Evolutionary conservation across 371 early-diverging fungal genomes (phyloP), one percentile per base, ranked within the genome.

Genomic region (Lichtheimia ornata): DNA sequence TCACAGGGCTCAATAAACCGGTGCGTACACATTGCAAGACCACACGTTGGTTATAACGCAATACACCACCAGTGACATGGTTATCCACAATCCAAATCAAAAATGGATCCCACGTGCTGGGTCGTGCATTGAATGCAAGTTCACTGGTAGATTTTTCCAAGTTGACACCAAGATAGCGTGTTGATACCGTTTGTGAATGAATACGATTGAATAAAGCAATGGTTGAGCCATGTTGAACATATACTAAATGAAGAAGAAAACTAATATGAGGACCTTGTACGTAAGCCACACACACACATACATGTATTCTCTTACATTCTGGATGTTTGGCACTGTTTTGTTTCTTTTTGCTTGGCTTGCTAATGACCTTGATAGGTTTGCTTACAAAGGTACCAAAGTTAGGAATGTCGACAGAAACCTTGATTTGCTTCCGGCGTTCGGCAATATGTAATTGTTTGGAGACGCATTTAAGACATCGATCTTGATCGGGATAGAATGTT

Each of bases 141-240:
- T 47, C 43, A 14, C 20, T 15, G 30, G 63, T 66, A 12, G 73
- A 71, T 20, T 56, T 55, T 24, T 74, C 67, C 24, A 71, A 71
- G 14, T 79, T 80, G 18, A 84, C 88, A 15, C 90, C 89, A 41
- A 90, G 73, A 59, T 90, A 91, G 67, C 88, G 88, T 50, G 91
- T 91, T 5, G 89, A 89, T 9, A 91, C 90, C 0, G 91, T 91
- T 67, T 91, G 91, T 6, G 89, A 89, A 18, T 89, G 84, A 59
- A 91, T 79, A n/a, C 91, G 81, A 71, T 91, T 91, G 67, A 91
- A 91, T 18, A 91, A 69, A n/a, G 90, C 86, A 51, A 91, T 81
- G 13, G 86, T 88, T 3, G 88, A 84, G 15, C 91, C 91, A 56
- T 89, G 88, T 64, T 90, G 87, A 47, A 93, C 86, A 64, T 86